Evolutionary conservation across 352 stramenopile genomes (phyloP).

Genomic region (Globisporangium middletonii): DNA sequence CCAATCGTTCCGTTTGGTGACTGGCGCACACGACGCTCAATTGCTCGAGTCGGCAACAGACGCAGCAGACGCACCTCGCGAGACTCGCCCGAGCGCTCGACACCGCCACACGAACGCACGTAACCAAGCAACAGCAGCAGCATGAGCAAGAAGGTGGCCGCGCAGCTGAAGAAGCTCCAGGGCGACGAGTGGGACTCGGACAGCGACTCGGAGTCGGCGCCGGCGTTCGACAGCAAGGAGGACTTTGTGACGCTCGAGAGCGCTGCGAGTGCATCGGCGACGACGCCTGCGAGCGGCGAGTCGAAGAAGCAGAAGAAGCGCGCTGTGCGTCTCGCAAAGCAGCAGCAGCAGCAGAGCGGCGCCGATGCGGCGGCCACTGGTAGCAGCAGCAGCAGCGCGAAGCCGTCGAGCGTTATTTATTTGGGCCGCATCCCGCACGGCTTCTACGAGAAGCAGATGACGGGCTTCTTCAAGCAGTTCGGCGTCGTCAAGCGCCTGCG

Average conservation of each 20-base stretch:
- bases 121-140: background rate
- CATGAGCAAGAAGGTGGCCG: slow-evolving; percentile 73
- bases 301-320: slow-evolving; percentile 44
- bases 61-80: background rate
- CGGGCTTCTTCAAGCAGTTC: slow-evolving; percentile 96
- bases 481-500: slow-evolving; percentile 87
- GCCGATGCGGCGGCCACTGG: slow-evolving; percentile 14
- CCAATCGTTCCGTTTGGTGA: slow-evolving; percentile 25
- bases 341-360: slow-evolving; percentile 19
- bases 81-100: background rate
- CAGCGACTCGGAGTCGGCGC: slow-evolving; percentile 48
- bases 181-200: slow-evolving; percentile 84
- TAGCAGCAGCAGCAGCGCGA: slow-evolving; percentile 20
- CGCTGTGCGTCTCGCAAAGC: slow-evolving; percentile 23
- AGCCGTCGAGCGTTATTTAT: slow-evolving; percentile 92
- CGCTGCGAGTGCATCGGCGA: slow-evolving; percentile 1
- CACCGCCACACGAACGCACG: background rate
- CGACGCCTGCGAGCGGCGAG: slow-evolving; percentile 3
- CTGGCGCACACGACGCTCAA: background rate
- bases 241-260: slow-evolving; percentile 51
- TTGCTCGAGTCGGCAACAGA: slow-evolving; percentile 1
- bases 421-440: slow-evolving; percentile 93
- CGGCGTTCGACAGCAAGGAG: slow-evolving; percentile 35
- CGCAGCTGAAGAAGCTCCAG: slow-evolving; percentile 76
- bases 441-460: slow-evolving; percentile 96